Base-by-base conservation (phyloP, 179 eudicot species). In the Heliamphora pulchella region DNA sequence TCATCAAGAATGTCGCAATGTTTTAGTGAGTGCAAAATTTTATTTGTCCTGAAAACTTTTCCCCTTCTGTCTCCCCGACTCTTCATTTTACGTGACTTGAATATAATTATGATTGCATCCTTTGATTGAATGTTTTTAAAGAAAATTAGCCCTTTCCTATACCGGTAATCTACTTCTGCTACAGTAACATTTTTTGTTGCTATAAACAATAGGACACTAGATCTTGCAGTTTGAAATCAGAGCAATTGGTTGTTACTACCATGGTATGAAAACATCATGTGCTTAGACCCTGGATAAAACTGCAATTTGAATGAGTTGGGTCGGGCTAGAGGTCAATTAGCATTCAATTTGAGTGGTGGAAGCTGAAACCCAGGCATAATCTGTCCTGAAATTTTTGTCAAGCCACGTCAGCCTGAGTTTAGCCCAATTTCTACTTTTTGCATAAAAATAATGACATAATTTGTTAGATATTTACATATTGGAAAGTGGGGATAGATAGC, bases 1-100 rank as follows among this genome's bases (percentile, higher is more conserved):
- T 82, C 89, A 89, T 80, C 97, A 86, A 84, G 98, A 96, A 87
- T 96, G 99, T 85, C 96, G 94, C 81, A 94, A 87, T 87, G 89
- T 96, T 69, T 88, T 96, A 80, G 99, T 96, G 81, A 94, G 95
- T 85, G 78, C 77, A 54, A 14, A 41, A n/a, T 66, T 67, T 39
- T 5, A 4, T 11, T 50, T 71, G 47, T 55, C 47, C 44, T 20
- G 62, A 15, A 18, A 55, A 2, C 14, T 61, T 63, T 14, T n/a
- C 7, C 39, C 8, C 46, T 31, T 64, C 68, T n/a, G 10, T 43
- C 18, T 11, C 65, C 18, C 44, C 15, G 5, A 31, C 17, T 22
- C 20, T 14, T 14, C 55, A 20, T 50, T 58, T 58, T 62, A 46
- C 20, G 22, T 39, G 10, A 64, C 61, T 77, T 31, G 58, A 48